A percentile compares a stretch with the other conserved stretches of the same genome.
These are phyloP conservation scores for Gelatoporia subvermispora DNA, from an alignment of 768 basidiomycete genomes.

Conservation along the genomic window DNA sequence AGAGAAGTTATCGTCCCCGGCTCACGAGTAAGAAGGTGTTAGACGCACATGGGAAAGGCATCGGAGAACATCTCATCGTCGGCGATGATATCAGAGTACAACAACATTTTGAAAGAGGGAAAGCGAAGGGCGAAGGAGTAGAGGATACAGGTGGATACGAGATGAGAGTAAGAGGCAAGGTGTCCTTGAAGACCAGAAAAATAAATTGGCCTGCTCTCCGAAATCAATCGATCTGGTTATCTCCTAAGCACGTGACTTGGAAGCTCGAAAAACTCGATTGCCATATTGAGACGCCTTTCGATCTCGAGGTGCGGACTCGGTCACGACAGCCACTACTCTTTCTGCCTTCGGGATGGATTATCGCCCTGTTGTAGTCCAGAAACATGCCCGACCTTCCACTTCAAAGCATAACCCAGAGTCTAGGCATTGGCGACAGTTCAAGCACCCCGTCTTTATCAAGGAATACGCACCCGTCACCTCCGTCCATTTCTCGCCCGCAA, in stretches of 20 bases:
- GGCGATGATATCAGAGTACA: constrained; percentile 69
- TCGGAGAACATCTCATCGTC: constrained; percentile 93
- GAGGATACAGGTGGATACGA: constrained; percentile 10
- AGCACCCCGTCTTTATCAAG: constrained; percentile 90
- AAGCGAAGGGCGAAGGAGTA: constrained; percentile 15
- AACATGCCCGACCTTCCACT: constrained; percentile 51
- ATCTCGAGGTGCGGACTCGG: constrained; percentile 2
- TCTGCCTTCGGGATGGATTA: constrained; percentile 56
- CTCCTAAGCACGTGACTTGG: constrained; percentile 20
- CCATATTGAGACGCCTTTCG: constrained; percentile 17
- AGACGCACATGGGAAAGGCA: constrained; percentile 77
- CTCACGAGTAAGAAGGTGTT: neutral
- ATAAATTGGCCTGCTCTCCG: neutral
- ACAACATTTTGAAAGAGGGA: constrained; percentile 48
- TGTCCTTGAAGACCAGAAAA: constrained; percentile 12
- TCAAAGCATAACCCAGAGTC: constrained; percentile 70
- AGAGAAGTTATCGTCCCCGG: constrained; percentile 2
- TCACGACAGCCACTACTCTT: neutral
- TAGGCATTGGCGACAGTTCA: constrained; percentile 83
- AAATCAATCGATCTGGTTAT: constrained; percentile 28
- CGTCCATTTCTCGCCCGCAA: constrained; percentile 82
- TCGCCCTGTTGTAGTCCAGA: constrained; percentile 64
- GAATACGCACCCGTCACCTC: constrained; percentile 96
- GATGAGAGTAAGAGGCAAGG: constrained; percentile 9
- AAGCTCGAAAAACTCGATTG: constrained; percentile 12